Base-by-base conservation (phyloP, 1,284 basidiomycete genomes). In the Neolentinus lepideus region DNA sequence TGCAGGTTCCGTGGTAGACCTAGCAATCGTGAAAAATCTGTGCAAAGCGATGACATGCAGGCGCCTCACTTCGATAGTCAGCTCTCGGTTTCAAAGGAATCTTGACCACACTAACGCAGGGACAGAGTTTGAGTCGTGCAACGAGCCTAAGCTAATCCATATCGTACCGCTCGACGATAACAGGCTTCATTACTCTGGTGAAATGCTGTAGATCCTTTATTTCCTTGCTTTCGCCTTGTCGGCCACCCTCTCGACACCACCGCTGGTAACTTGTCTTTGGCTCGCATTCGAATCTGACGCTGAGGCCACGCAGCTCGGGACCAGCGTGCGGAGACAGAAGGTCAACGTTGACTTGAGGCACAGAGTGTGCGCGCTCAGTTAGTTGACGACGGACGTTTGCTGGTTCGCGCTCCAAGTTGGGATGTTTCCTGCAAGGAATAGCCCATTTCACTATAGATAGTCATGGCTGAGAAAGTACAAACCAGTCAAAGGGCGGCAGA, bases 401-500 rank as follows among this genome's bases (percentile, higher is more conserved):
- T 3, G 38, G 38, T 43, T 43, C 38, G 19, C 19, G 8, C 4
- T 16, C 12, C 16, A 62, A n/a, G 62, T 66, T 12, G 75, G 54
- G 75, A 52, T 75, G 67, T 62, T 70, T 71, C 77, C 78, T 80
- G 55, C 70, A 25, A 74, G 58, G 64, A 73, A 25, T 25, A 27
- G 12, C 12, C 29, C 29, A 12, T 31, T 31, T 14, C 16, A 25
- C 33, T 24, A 9, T 33, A 21, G 6, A 38, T 51, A 9, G 10
- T 51, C 12, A 33, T 11, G n/a, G 31, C 31, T 2, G 47, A 16
- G 27, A 16, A 52, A 16, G 16, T 24, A 54, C 74, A 24, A 64
- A 87, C 88, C 87, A 90, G 57, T 90, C 83, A 64, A 84, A 90
- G 3, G 66, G 73, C 1, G 79, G 81, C 12, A 90, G 70, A 64